Evolutionary conservation across 768 basidiomycete genomes (phyloP).

Genomic region (Phlegmacium glaucopus): DNA sequence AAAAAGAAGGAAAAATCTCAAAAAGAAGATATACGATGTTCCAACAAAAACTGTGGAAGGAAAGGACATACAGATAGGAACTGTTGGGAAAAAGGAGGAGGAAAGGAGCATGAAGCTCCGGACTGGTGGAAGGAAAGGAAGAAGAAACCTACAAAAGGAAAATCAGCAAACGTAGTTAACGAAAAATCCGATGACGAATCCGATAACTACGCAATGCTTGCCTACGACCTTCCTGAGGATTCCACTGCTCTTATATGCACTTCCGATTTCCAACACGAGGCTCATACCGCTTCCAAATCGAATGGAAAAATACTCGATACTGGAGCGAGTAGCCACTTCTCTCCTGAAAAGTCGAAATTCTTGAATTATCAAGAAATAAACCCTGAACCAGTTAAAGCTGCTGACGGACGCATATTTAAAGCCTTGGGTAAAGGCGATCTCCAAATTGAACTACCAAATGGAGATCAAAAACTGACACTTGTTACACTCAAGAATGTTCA

Average conservation of each 20-base stretch:
- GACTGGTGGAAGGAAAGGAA: slow-evolving; percentile 20
- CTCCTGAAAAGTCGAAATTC: slow-evolving; percentile 22
- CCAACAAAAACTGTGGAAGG: slow-evolving; percentile 29
- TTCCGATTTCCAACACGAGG: slow-evolving; percentile 9
- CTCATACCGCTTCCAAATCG: background rate
- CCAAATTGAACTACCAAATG: background rate
- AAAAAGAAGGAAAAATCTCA: slow-evolving; percentile 9
- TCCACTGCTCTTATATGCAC: background rate
- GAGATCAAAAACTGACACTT: background rate
- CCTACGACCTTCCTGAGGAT: background rate
- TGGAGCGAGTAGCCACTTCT: slow-evolving; percentile 32
- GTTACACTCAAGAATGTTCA: background rate
- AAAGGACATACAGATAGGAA: slow-evolving; percentile 22
- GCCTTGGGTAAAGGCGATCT: background rate
- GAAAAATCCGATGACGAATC: slow-evolving; percentile 9
- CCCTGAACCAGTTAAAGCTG: background rate
- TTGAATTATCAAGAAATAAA: background rate
- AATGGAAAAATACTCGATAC: slow-evolving; percentile 11
- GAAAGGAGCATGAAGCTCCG: too few species aligned
- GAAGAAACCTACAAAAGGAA: slow-evolving; percentile 18
- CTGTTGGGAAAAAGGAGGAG: slow-evolving; percentile 32
- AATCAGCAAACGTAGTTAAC: slow-evolving; percentile 13
- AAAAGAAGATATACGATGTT: slow-evolving; percentile 16
- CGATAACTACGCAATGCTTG: background rate
- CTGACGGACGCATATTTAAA: background rate